A percentile compares a stretch with the other conserved stretches of the same genome.
Evolutionary conservation across 1,284 basidiomycete genomes (phyloP).

Genomic region (Thecaphora thlaspeos): DNA sequence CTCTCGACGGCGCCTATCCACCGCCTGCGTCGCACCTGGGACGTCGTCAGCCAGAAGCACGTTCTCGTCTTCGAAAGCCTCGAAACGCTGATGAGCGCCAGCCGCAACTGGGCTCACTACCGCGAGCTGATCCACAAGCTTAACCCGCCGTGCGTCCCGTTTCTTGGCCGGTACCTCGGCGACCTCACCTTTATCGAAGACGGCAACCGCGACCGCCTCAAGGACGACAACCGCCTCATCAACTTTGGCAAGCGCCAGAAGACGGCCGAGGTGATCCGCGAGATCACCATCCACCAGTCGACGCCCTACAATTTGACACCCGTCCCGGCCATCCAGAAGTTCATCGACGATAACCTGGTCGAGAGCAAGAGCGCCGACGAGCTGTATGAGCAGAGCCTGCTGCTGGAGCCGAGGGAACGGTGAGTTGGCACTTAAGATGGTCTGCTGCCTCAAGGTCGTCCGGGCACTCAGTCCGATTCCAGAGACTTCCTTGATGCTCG

Average conservation of each 20-base stretch:
- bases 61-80: slow-evolving; percentile 64
- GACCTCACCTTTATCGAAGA: slow-evolving; percentile 97
- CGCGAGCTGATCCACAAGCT: slow-evolving; percentile 79
- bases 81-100: slow-evolving; percentile 81
- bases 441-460: too few species aligned
- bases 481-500: too few species aligned
- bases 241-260: slow-evolving; percentile 95
- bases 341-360: slow-evolving; percentile 73
- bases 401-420: slow-evolving; percentile 84
- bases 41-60: slow-evolving; percentile 70
- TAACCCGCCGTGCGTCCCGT: slow-evolving; percentile 93
- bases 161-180: slow-evolving; percentile 94
- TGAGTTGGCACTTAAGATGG: not conserved
- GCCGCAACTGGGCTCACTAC: slow-evolving; percentile 91
- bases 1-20: slow-evolving; percentile 91
- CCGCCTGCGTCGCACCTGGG: slow-evolving; percentile 92
- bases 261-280: slow-evolving; percentile 88
- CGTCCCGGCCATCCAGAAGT: slow-evolving; percentile 70
- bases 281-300: slow-evolving; percentile 93
- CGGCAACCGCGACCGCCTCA: slow-evolving; percentile 84
- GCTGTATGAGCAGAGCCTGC: slow-evolving; percentile 75
- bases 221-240: slow-evolving; percentile 67
- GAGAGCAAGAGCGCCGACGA: slow-evolving; percentile 47
- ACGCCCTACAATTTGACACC: slow-evolving; percentile 75
- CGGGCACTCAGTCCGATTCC: too few species aligned